Evolutionary conservation across 331 rosid species (phyloP).

Genomic region (Quercus tomentella): DNA sequence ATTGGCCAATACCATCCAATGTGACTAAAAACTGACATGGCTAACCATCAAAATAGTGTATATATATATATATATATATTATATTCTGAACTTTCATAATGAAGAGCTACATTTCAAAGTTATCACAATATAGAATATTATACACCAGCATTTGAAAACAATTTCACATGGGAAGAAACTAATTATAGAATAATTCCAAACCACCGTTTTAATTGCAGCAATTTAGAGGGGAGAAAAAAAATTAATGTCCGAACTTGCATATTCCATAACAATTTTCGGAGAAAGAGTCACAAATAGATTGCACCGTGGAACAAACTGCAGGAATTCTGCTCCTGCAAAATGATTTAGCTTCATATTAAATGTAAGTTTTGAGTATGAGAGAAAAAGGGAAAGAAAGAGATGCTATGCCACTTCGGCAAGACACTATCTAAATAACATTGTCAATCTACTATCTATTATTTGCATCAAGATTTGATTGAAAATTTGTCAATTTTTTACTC

Average conservation of each 20-base stretch:
- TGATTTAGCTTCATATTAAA: background rate
- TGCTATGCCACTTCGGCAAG: conserved; percentile 68
- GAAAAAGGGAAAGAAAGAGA: background rate
- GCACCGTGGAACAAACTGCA: conserved; percentile 48
- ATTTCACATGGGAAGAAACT: background rate
- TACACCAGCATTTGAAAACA: background rate
- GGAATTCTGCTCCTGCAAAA: conserved; percentile 68
- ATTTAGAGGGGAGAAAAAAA: background rate
- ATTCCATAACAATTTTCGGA: conserved; percentile 64
- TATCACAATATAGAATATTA: background rate
- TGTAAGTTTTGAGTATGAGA: background rate
- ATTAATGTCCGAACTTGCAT: conserved; percentile 59
- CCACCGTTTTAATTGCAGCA: background rate
- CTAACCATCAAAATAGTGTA: no score
- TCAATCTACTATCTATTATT: conserved; percentile 10
- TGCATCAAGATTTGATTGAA: conserved; percentile 10
- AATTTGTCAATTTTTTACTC: no score
- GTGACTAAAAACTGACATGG: no score
- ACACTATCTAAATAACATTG: conserved; percentile 50
- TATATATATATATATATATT: no score
- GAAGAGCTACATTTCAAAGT: background rate
- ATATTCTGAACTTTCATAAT: no score
- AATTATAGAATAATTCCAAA: background rate
- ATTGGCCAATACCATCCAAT: no score
- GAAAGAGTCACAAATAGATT: conserved; percentile 55